Conservation (phyloP, 1,284 basidiomycete species). For the Cutaneotrichosporon sp. region DNA sequence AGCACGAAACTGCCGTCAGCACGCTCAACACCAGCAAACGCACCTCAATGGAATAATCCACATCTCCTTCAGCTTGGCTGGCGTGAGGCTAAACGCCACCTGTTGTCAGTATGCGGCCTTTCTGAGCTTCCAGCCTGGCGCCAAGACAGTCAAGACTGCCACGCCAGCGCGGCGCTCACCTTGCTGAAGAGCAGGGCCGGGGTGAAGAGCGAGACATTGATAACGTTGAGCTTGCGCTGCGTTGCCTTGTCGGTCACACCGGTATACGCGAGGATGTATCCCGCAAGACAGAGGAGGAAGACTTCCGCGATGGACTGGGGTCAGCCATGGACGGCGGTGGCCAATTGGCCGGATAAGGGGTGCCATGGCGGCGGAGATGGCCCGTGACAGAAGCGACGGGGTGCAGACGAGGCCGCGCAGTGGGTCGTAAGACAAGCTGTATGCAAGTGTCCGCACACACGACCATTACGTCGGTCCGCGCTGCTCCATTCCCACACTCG, state of each 20-base stretch:
- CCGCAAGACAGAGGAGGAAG: slow-evolving; percentile 77
- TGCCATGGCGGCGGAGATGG: no score
- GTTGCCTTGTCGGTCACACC: slow-evolving; percentile 84
- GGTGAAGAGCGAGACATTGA: slow-evolving; percentile 73
- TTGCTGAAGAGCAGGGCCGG: slow-evolving; percentile 89
- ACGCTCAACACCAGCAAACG: slow-evolving; percentile 32
- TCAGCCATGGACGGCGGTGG: no score
- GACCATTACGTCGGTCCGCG: no score
- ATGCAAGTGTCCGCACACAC: no score
- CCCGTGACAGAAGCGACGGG: no score
- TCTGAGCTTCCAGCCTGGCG: no score
- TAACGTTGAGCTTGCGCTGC: slow-evolving; percentile 63
- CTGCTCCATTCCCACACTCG: not conserved
- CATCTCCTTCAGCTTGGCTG: slow-evolving; percentile 75
- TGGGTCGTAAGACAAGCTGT: no score
- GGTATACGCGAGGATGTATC: slow-evolving; percentile 71
- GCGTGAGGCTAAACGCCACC: slow-evolving; percentile 50
- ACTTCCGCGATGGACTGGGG: slow-evolving; percentile 80
- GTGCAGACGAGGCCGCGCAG: no score
- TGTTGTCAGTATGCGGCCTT: slow-evolving; percentile 7
- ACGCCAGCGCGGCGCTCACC: slow-evolving; percentile 63
- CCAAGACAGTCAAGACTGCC: no score
- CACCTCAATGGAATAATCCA: slow-evolving; percentile 85
- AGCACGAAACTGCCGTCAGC: slow-evolving; percentile 55
- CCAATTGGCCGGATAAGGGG: no score